Base-by-base conservation (phyloP, 768 basidiomycete species). In the Suillus hirtellus region DNA sequence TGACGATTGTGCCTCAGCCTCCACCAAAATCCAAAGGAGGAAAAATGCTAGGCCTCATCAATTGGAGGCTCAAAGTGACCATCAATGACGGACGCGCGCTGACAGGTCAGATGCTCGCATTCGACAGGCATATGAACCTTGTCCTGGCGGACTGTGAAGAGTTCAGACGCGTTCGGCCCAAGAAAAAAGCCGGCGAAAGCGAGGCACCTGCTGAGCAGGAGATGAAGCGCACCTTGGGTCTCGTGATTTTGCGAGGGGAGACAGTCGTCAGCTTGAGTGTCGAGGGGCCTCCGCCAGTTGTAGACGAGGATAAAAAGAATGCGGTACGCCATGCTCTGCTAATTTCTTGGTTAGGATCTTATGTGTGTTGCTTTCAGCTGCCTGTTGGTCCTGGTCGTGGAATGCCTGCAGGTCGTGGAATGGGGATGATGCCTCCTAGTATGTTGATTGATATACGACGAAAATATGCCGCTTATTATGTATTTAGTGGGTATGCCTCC, bases 81-180 rank as follows among this genome's bases (percentile, higher is more conserved):
- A 89, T 99, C 78, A 97, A 90, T 88, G 97, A 99, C 78, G 95
- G 95, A 64, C 92, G 97, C 76, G 86, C 92, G 62, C 81, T 99
- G 70, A 94, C 93, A 53, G 97, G 97, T 47, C 97, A 99, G 80
- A 97, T 99, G 93, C 90, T 99, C 76, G 97, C 97, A 60, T 99
- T 98, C 76, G 97, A 99, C 81, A 90, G 93, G 72, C 97, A 99
- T 79, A 99, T 99, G 97, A 99, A 99, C 80, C 83, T 99, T 69
- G 97, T 99, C 52, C 80, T 99, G 61, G 95, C 96, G 17, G 97
- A 99, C 70, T 98, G 96, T 73, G 97, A 99, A 77, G 97, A 99
- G 78, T 99, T 99, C 75, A 81, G 97, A 71, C 88, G 92, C 67
- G 89, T 99, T 47, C 81, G 92, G 67, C 90, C 91, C 44, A 98